phyloP scores from a whole-genome alignment of 2,329 filamentous ascomycete genomes.

The Proliferodiscus dingleyae region DNA sequence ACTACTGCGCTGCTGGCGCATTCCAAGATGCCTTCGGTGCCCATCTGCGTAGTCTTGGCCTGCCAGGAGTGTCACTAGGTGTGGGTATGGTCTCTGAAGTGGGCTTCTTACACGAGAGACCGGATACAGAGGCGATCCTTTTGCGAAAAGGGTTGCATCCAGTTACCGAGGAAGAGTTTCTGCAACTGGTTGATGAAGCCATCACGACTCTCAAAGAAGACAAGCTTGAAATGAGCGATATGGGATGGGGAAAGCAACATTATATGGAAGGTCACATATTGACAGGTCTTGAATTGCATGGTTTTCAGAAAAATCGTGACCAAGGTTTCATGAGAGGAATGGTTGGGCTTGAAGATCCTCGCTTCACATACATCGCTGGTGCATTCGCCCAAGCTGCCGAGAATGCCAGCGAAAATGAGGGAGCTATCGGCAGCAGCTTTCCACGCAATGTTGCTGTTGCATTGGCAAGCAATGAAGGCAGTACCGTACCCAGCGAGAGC shows the following conservation, averaged over 20 bases:
- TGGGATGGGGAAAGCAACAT: background rate
- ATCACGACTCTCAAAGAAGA: background rate
- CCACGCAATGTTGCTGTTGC: background rate
- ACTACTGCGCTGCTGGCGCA: conserved; percentile 1
- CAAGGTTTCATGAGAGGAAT: conserved; percentile 1
- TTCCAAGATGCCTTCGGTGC: conserved; percentile 5
- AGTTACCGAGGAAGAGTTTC: background rate
- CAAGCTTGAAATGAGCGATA: background rate
- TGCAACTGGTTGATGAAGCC: background rate
- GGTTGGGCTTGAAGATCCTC: conserved; percentile 1
- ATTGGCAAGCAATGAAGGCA: background rate
- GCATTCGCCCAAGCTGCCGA: background rate
- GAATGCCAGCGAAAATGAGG: background rate
- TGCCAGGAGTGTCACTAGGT: conserved; percentile 3
- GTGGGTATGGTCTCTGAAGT: conserved; percentile 7
- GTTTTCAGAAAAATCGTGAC: conserved; percentile 1
- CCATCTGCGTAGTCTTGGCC: background rate
- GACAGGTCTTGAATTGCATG: conserved; percentile 3
- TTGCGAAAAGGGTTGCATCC: background rate
- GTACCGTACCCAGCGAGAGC: background rate
- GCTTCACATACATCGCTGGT: background rate
- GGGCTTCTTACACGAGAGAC: conserved; percentile 11
- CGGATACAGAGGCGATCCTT: background rate
- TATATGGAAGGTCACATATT: conserved; percentile 4
- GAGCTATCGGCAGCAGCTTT: background rate